Conservation (phyloP, 2,329 filamentous ascomycete species). For the Talaromyces sp. region DNA sequence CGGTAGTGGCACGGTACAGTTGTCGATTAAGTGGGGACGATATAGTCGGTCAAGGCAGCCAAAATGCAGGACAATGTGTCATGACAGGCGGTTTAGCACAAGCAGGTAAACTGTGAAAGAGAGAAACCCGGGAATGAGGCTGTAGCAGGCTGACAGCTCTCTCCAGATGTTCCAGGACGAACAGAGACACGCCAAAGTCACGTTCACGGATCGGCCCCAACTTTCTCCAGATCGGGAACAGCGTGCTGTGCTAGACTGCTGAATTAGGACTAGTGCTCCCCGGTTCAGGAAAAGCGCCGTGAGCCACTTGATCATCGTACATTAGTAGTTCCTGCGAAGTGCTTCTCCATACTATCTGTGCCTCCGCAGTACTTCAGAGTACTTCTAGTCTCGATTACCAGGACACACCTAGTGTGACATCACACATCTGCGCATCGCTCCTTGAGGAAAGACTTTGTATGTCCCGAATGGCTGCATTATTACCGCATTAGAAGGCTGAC, state of each 20-base stretch:
- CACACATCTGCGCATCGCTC: neutral
- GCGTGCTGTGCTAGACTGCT: neutral
- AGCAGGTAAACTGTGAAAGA: neutral
- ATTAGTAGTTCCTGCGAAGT: neutral
- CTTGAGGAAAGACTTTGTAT: neutral
- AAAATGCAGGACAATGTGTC: neutral
- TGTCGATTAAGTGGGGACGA: conserved; percentile 2
- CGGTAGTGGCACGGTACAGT: neutral
- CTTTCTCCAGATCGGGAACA: conserved; percentile 11
- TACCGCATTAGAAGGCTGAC: neutral
- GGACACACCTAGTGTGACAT: neutral
- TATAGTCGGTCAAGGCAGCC: neutral
- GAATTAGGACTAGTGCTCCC: neutral
- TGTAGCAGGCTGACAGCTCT: neutral
- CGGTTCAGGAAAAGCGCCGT: neutral
- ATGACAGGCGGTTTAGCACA: neutral
- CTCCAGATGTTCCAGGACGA: conserved; percentile 14
- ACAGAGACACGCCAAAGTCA: conserved; percentile 4
- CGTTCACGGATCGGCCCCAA: conserved; percentile 8
- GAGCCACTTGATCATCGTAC: conserved; percentile 11
- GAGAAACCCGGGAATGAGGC: neutral
- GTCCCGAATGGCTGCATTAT: neutral
- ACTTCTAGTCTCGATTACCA: neutral
- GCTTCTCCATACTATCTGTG: neutral
- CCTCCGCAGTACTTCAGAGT: neutral